Percentiles rank a stretch among this genome's conserved stretches.
Evolutionary conservation across 768 basidiomycete species (phyloP).

Genomic region (Daedalea quercina): DNA sequence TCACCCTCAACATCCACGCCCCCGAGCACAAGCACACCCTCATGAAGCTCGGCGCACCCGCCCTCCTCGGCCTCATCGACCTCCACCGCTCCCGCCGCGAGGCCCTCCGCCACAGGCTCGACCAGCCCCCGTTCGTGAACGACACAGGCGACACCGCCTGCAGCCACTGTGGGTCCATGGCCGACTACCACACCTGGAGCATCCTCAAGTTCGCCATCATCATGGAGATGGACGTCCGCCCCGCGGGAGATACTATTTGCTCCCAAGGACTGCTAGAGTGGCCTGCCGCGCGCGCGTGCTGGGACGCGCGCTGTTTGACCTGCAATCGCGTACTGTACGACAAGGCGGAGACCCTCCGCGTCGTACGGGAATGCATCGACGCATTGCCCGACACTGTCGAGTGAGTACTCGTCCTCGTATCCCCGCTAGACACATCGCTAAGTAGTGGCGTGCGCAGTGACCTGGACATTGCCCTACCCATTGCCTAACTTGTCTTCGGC

Average conservation of each 20-base stretch:
- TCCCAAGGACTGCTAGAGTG: slow-evolving; percentile 43
- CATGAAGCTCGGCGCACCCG: slow-evolving; percentile 38
- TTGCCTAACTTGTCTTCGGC: background rate
- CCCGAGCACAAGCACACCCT: slow-evolving; percentile 38
- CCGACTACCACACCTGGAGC: slow-evolving; percentile 58
- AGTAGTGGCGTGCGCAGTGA: background rate
- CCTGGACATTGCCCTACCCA: background rate
- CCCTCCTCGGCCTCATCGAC: slow-evolving; percentile 48
- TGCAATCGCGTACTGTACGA: slow-evolving; percentile 53
- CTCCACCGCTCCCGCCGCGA: slow-evolving; percentile 50
- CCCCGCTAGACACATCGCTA: no score
- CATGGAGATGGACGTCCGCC: slow-evolving; percentile 51
- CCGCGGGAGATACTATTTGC: slow-evolving; percentile 52
- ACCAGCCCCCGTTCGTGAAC: slow-evolving; percentile 53
- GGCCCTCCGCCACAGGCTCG: slow-evolving; percentile 39
- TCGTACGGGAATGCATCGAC: slow-evolving; percentile 49
- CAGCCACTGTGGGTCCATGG: slow-evolving; percentile 38
- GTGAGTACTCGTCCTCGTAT: no score
- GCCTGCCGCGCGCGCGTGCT: slow-evolving; percentile 54
- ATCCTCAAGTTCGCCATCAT: slow-evolving; percentile 54
- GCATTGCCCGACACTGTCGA: slow-evolving; percentile 35
- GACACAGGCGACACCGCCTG: slow-evolving; percentile 44
- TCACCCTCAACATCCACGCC: slow-evolving; percentile 46
- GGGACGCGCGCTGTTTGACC: slow-evolving; percentile 48
- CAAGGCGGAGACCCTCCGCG: slow-evolving; percentile 44